A percentile compares a stretch with the other conserved stretches of the same genome.
These are phyloP conservation scores for Rhizopus microsporus DNA, from an alignment of 371 early-diverging fungal species.

Conservation along the genomic window DNA sequence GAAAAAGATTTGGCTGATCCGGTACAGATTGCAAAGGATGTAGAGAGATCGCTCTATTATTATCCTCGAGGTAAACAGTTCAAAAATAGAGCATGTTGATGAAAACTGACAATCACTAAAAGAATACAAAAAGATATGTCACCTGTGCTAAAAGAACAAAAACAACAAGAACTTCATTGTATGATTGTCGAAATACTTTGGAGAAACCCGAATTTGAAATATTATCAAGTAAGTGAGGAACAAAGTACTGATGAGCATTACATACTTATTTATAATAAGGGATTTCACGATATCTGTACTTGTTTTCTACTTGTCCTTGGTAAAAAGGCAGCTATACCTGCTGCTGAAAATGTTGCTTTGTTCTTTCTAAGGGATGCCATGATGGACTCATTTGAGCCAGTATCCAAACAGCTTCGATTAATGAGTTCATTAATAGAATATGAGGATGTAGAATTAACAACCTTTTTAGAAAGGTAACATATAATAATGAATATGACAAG, in stretches of 20 bases:
- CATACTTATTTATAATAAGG: slow-evolving; percentile 27
- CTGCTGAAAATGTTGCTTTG: slow-evolving; percentile 52
- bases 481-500: background rate
- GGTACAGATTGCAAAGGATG: slow-evolving; percentile 51
- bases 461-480: slow-evolving; percentile 37
- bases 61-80: slow-evolving; percentile 45
- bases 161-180: slow-evolving; percentile 50
- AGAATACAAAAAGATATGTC: slow-evolving; percentile 34
- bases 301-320: slow-evolving; percentile 52
- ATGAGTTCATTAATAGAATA: slow-evolving; percentile 52
- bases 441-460: slow-evolving; percentile 41
- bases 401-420: slow-evolving; percentile 45
- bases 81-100: slow-evolving; percentile 1
- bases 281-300: slow-evolving; percentile 58
- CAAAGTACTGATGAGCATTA: background rate
- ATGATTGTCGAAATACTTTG: slow-evolving; percentile 54
- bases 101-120: no score
- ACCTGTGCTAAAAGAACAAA: slow-evolving; percentile 44
- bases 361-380: slow-evolving; percentile 55
- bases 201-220: slow-evolving; percentile 52
- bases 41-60: slow-evolving; percentile 53
- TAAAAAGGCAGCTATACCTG: slow-evolving; percentile 54
- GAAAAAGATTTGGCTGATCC: slow-evolving; percentile 54
- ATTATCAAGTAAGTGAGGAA: slow-evolving; percentile 43
- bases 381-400: slow-evolving; percentile 53